Evolutionary conservation across 306 rosid species (phyloP), one percentile per base, ranked within the genome.

Genomic region (Amphicarpaea edgeworthii): DNA sequence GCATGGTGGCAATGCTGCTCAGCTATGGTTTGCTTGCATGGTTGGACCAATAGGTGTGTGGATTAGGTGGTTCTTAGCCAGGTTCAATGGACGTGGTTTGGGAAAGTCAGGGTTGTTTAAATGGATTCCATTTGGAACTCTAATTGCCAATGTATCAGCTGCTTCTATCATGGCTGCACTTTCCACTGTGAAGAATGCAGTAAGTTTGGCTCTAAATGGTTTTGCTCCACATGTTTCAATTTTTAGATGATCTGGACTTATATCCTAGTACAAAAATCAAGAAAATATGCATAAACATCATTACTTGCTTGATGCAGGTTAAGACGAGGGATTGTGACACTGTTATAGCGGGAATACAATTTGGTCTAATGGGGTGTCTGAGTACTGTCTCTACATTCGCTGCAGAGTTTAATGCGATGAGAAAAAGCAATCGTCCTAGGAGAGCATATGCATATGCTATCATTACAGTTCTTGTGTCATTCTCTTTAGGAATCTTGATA

Each of bases 11-110:
- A 74, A 77, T 50, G 86, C 61, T 72, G 96, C 92, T 60, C 82
- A 85, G 40, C 72, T 87, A 55, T 94, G 97, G 97, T 53, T 95
- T 71, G 97, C 87, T 41, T 92, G 97, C 87, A 58, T 92, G 68
- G 89, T 95, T 69, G 97, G 97, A 62, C 97, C 98, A 21, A 10
- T 75, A 12, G 97, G 98, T 10, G 97, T 90, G 68, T 94, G 98
- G 98, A 70, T 83, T 53, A 85, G 93, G 83, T 92, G 98, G 98
- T 92, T 88, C 93, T 85, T 94, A 49, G 97, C 98, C 7, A 70
- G 98, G 15, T 79, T 91, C 16, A 94, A 94, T 24, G 98, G 96
- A 17, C 91, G 83, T 3, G 98, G 96, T 11, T 53, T 92, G 19
- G 97, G 98, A 68, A 90, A 9, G 46, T 58, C 17, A 7, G 85